phyloP scores from a whole-genome alignment of 257 asterid genomes.

The Solanum appendiculatum region DNA sequence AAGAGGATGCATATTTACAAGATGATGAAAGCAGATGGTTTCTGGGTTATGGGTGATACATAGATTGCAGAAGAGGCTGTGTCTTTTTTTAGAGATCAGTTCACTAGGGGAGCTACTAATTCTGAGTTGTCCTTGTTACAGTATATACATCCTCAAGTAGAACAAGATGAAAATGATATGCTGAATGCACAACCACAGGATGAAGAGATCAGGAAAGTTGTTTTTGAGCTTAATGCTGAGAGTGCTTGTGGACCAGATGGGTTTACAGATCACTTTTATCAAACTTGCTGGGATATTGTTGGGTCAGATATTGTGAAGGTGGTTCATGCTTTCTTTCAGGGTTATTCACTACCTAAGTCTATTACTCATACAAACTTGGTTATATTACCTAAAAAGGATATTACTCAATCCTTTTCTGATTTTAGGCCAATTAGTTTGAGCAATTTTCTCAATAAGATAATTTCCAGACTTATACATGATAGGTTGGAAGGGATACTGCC shows the following conservation, averaged over 20 bases:
- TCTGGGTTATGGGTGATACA: background rate
- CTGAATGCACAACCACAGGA: background rate
- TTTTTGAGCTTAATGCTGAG: background rate
- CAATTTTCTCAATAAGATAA: too few species aligned
- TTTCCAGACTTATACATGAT: background rate
- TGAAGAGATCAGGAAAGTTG: too few species aligned
- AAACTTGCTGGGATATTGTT: background rate
- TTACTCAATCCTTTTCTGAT: background rate
- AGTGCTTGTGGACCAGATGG: background rate
- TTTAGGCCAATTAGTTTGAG: background rate
- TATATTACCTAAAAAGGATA: background rate
- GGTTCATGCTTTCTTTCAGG: background rate
- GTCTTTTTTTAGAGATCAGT: background rate
- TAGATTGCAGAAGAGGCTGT: background rate
- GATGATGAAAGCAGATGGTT: background rate
- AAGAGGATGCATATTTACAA: background rate
- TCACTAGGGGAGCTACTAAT: background rate
- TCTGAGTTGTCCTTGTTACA: background rate
- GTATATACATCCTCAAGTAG: background rate
- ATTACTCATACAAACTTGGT: too few species aligned
- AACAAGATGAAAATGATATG: background rate
- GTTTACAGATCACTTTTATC: background rate
- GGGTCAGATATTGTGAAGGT: background rate
- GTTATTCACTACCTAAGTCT: background rate
- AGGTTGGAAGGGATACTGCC: background rate